Conservation (phyloP, 192 early-diverging fungal genomes). For the Backusella macrospora region DNA sequence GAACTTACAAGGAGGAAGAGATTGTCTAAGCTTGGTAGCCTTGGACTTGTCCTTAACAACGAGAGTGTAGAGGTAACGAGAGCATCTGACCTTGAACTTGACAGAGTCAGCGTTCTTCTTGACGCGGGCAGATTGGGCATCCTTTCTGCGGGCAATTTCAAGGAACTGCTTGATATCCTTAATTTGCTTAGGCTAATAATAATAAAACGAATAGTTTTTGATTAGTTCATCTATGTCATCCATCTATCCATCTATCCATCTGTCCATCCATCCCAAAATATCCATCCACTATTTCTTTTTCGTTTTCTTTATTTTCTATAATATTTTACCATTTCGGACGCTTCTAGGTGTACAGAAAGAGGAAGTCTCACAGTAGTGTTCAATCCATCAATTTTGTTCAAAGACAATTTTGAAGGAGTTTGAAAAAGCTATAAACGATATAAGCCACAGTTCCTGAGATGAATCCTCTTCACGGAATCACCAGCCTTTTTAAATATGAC, state of each 20-base stretch:
- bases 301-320: not conserved
- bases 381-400: conserved; percentile 7
- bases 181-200: conserved; percentile 90
- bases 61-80: conserved; percentile 97
- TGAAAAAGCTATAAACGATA: not conserved
- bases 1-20: conserved; percentile 87
- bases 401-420: not conserved
- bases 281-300: not conserved
- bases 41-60: conserved; percentile 92
- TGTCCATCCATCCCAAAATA: not conserved
- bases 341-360: conserved; percentile 12
- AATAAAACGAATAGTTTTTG: not conserved
- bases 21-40: conserved; percentile 95
- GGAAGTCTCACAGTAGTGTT: not conserved
- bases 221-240: not conserved
- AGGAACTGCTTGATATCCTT: conserved; percentile 99
- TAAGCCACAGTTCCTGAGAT: conserved; percentile 7
- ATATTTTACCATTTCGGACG: conserved; percentile 1
- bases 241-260: not conserved
- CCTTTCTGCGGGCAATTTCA: conserved; percentile 94
- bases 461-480: not conserved
- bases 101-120: conserved; percentile 92
- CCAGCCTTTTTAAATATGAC: not conserved
- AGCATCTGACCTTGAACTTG: conserved; percentile 99
- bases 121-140: conserved; percentile 91